These are phyloP conservation scores for Zychaea mexicana DNA, from an alignment of 371 early-diverging fungal species.

Conservation along the genomic window DNA sequence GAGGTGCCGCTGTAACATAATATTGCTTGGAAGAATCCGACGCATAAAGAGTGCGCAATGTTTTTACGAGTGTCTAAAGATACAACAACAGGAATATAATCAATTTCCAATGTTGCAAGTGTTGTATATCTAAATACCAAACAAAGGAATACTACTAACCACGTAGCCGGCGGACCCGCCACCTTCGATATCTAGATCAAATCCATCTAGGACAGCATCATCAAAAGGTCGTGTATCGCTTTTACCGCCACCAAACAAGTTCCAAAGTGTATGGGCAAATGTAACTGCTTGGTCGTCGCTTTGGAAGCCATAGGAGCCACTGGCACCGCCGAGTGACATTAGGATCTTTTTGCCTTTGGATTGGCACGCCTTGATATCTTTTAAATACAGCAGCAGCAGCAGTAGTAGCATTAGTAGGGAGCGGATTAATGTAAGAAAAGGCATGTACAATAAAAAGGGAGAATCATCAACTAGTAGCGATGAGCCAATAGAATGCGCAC, in stretches of 20 bases:
- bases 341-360: conserved; percentile 60
- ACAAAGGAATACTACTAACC: conserved; percentile 17
- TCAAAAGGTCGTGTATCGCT: conserved; percentile 63
- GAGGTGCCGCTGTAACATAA: conserved; percentile 73
- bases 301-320: conserved; percentile 62
- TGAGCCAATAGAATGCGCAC: no score
- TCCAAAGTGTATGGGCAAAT: conserved; percentile 67
- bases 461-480: no score
- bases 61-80: conserved; percentile 41
- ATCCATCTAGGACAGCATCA: conserved; percentile 62
- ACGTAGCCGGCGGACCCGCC: conserved; percentile 54
- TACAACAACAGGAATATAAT: no score
- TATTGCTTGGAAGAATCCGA: conserved; percentile 37
- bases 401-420: no score
- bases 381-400: no score
- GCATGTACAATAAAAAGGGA: no score
- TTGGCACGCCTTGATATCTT: conserved; percentile 70
- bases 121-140: background rate
- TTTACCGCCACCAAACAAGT: conserved; percentile 59
- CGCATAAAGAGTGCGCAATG: conserved; percentile 50
- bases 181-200: conserved; percentile 76
- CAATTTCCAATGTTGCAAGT: background rate
- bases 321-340: conserved; percentile 72
- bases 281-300: conserved; percentile 45
- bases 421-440: no score